A percentile compares a stretch with the other conserved stretches of the same genome.
These are phyloP conservation scores for Aspergillus carlsbadensis DNA, from an alignment of 495 filamentous ascomycete genomes.

Conservation along the genomic window DNA sequence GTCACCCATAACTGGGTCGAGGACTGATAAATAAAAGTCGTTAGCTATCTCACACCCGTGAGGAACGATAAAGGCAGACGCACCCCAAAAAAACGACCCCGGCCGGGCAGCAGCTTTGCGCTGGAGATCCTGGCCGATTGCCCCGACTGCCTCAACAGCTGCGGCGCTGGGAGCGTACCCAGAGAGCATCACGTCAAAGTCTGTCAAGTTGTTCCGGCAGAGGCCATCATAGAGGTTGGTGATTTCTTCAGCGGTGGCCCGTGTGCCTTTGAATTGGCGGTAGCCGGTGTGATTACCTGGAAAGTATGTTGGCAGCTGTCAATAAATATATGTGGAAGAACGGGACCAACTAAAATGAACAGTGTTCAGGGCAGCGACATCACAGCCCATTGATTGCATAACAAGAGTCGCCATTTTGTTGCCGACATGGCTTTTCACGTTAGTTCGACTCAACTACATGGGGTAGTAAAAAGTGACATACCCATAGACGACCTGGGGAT, in stretches of 20 bases:
- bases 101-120: constrained; percentile 59
- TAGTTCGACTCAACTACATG: not conserved
- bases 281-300: constrained; percentile 94
- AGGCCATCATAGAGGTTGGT: constrained; percentile 81
- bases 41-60: not conserved
- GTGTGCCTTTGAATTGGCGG: constrained; percentile 77
- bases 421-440: constrained; percentile 75
- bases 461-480: constrained; percentile 36
- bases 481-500: constrained; percentile 72
- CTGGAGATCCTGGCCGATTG: constrained; percentile 78
- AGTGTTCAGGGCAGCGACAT: constrained; percentile 90
- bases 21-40: constrained; percentile 45
- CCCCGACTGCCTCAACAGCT: constrained; percentile 78
- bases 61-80: constrained; percentile 13
- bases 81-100: constrained; percentile 88
- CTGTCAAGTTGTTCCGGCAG: constrained; percentile 73
- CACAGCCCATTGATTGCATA: constrained; percentile 89
- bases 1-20: constrained; percentile 98
- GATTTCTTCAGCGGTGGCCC: constrained; percentile 78
- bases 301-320: constrained; percentile 4
- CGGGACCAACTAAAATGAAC: constrained; percentile 82
- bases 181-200: constrained; percentile 89
- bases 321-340: not conserved
- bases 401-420: constrained; percentile 94
- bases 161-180: constrained; percentile 88